Evolutionary conservation across 176 grass and related monocot genomes (phyloP).

Genomic region (Tillandsia fasciculata): DNA sequence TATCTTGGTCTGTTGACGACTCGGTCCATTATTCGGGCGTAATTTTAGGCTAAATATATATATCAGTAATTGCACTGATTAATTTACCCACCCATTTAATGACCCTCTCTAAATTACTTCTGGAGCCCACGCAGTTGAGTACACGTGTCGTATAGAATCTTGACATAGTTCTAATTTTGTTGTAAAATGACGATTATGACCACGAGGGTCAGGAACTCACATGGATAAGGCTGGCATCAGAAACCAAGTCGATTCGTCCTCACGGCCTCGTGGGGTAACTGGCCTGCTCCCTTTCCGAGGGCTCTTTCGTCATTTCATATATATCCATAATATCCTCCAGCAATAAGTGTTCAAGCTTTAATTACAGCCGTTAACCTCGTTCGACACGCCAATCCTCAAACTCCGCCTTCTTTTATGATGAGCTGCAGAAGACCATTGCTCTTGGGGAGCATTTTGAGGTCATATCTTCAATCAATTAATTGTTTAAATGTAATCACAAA

Average conservation of each 20-base stretch:
- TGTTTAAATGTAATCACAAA: no score
- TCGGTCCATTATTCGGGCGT: conserved; percentile 18
- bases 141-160: neutral
- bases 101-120: neutral
- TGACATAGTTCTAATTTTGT: neutral
- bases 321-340: no score
- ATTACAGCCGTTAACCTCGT: no score
- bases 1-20: neutral
- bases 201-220: conserved; percentile 1
- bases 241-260: neutral
- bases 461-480: no score
- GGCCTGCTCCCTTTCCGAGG: conserved; percentile 11
- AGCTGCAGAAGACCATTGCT: no score
- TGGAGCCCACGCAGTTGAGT: conserved; percentile 29
- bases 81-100: neutral
- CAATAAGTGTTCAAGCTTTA: no score
- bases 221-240: neutral
- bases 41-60: conserved; percentile 7
- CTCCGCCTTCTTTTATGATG: no score
- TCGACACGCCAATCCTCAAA: no score
- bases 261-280: neutral
- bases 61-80: neutral
- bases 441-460: no score
- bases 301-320: conserved; percentile 2
- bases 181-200: neutral